Base-by-base conservation (phyloP, 257 asterid species). In the Penstemon newberryi region DNA sequence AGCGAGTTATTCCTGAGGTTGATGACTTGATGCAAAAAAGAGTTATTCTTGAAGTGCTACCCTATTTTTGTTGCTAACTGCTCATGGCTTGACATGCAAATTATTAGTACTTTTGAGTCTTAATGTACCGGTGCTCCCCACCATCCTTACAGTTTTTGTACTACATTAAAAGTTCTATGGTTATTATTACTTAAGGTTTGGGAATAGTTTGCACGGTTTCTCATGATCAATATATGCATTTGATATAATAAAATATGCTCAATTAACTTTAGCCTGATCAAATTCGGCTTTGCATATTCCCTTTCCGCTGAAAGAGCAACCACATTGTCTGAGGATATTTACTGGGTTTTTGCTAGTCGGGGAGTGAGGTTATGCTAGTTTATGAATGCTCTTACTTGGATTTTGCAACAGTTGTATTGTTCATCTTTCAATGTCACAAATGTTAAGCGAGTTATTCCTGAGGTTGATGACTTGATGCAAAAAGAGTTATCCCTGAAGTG, bases 251-350 rank as follows among this genome's bases (percentile, higher is more conserved):
- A 33, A 18, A 45, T 36, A 60, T 33, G 60, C 41, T 70, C 8
- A 56, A 66, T 45, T 42, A 40, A 45, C 53, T 49, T 58, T 41
- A 70, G 60, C 70, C 74, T 46, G 53, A 64, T 60, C 53, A 39
- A 15, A 15, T 15, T 15, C 18, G 18, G 18, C 18, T 15, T 15
- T 15, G 33, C 12, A 47, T 4, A 18, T 57, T 49, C 44, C 50
- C 47, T 58, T n/a, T 39, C 54, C 59, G 52, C 4, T 25, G 38
- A 50, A 45, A 50, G 54, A 49, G 46, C 52, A 42, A 45, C 43
- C 44, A 71, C 46, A 37, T 3, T 25, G 66, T 54, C 5, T 15
- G 67, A 9, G 57, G 46, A 67, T 15, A 15, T 15, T 15, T 15
- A 15, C 18, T 15, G 18, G 18, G 18, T 15, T 15, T 15, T 15